phyloP scores from a whole-genome alignment of 345 rosid genomes.

The Litchi chinensis region DNA sequence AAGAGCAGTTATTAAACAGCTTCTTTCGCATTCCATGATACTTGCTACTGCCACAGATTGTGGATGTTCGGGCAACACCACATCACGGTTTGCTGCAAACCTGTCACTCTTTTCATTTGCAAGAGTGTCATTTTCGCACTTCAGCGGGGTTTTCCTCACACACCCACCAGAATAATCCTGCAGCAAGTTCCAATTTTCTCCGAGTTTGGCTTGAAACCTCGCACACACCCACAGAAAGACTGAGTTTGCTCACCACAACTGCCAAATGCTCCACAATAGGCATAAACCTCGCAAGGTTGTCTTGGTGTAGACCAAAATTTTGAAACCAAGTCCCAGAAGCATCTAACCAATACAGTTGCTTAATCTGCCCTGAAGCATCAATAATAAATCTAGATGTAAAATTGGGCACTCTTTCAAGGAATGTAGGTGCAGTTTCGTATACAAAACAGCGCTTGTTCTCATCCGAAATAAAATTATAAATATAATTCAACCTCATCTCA shows the following conservation, averaged over 20 bases:
- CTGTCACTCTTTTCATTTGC: conserved; percentile 10
- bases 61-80: background rate
- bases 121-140: background rate
- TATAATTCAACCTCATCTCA: conserved; percentile 22
- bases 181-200: conserved; percentile 26
- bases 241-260: conserved; percentile 7
- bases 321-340: background rate
- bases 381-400: background rate
- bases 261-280: conserved; percentile 32
- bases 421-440: background rate
- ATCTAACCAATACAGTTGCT: conserved; percentile 12
- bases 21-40: conserved; percentile 14
- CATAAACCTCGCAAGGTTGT: conserved; percentile 10
- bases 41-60: background rate
- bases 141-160: conserved; percentile 7
- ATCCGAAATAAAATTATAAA: conserved; percentile 15
- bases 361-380: background rate
- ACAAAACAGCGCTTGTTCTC: conserved; percentile 24
- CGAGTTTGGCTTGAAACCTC: conserved; percentile 29
- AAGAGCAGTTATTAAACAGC: conserved; percentile 35
- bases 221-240: conserved; percentile 33
- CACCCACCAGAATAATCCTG: conserved; percentile 29
- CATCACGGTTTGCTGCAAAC: background rate
- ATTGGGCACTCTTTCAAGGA: background rate
- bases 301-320: conserved; percentile 29